A percentile compares a stretch with the other conserved stretches of the same genome.
Conservation (phyloP, 2,329 filamentous ascomycete species). For the Phialophora tarda region DNA sequence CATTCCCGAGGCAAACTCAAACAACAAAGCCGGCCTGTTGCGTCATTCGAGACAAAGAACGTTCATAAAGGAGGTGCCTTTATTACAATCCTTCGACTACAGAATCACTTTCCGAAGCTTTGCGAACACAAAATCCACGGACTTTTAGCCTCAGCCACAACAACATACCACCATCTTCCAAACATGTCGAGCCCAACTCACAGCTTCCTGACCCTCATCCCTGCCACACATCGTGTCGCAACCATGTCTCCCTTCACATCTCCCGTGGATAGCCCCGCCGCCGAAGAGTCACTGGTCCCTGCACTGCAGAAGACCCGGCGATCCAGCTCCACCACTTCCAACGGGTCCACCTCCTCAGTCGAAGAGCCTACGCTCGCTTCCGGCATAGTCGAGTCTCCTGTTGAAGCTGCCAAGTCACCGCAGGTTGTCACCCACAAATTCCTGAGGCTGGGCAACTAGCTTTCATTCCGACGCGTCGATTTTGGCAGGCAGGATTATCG, state of each 20-base stretch:
- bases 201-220: constrained; percentile 36
- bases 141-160: neutral
- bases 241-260: constrained; percentile 29
- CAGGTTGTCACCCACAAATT: constrained; percentile 19
- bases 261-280: constrained; percentile 5
- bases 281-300: constrained; percentile 32
- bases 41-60: constrained; percentile 33
- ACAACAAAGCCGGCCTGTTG: constrained; percentile 27
- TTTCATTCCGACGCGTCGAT: neutral
- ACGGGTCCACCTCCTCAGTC: constrained; percentile 31
- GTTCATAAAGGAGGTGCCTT: constrained; percentile 24
- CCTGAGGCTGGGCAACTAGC: constrained; percentile 34
- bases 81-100: constrained; percentile 9
- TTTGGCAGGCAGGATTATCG: neutral
- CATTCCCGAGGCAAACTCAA: constrained; percentile 22
- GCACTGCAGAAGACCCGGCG: constrained; percentile 36
- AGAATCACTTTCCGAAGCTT: neutral
- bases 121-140: neutral
- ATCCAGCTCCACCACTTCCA: constrained; percentile 36
- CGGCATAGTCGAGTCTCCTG: constrained; percentile 29
- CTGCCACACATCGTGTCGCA: constrained; percentile 31
- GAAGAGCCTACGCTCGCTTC: constrained; percentile 30
- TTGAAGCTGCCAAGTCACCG: constrained; percentile 21
- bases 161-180: constrained; percentile 10
- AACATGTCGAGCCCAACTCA: constrained; percentile 34